These are phyloP conservation scores for Curvularia sp. DNA, from an alignment of 2,329 filamentous ascomycete species.

Conservation along the genomic window DNA sequence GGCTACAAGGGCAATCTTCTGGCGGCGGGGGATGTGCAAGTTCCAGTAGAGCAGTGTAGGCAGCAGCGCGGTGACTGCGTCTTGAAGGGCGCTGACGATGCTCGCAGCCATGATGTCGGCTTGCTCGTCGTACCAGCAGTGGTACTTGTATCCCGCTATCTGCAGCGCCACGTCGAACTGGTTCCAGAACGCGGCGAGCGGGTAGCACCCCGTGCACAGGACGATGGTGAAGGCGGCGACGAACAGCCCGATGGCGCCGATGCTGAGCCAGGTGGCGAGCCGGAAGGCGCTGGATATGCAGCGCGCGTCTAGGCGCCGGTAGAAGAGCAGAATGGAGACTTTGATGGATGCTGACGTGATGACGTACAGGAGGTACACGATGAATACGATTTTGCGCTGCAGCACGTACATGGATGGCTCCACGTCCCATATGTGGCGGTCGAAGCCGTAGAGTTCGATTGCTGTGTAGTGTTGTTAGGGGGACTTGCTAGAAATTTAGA, in stretches of 20 bases:
- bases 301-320: conserved; percentile 26
- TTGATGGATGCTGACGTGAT: conserved; percentile 28
- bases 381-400: conserved; percentile 24
- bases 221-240: conserved; percentile 24
- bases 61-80: conserved; percentile 24
- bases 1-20: conserved; percentile 26
- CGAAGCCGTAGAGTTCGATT: conserved; percentile 12
- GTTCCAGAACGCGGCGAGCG: conserved; percentile 29
- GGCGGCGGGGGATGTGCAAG: conserved; percentile 24
- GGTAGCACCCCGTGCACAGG: conserved; percentile 18
- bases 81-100: conserved; percentile 27
- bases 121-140: conserved; percentile 28
- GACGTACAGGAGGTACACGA: conserved; percentile 28
- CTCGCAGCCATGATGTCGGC: conserved; percentile 23
- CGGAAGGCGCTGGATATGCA: conserved; percentile 21
- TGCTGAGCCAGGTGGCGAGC: conserved; percentile 24
- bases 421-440: conserved; percentile 32
- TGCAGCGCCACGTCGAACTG: conserved; percentile 19
- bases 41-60: conserved; percentile 34
- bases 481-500: neutral
- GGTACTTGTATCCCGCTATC: conserved; percentile 12
- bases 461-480: conserved; percentile 2
- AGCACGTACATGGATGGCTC: conserved; percentile 9
- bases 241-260: conserved; percentile 20
- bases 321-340: conserved; percentile 36